Percentiles rank a stretch among this genome's conserved stretches.
These are phyloP conservation scores for Lactuca sativa DNA, from an alignment of 129 eudicot genomes.

Conservation along the genomic window DNA sequence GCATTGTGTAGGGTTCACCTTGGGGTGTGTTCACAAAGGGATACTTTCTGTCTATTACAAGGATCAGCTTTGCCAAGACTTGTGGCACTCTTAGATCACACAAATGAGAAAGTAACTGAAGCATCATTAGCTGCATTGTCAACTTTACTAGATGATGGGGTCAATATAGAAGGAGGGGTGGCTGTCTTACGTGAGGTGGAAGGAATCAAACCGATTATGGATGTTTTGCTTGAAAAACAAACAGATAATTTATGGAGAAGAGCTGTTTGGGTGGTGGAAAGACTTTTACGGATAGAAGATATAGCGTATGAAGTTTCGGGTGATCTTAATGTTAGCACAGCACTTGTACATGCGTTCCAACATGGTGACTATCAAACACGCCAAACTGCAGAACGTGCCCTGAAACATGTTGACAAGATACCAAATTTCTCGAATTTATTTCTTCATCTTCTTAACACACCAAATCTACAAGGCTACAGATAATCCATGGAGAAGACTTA, in stretches of 20 bases:
- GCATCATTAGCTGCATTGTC: conserved; percentile 88
- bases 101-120: conserved; percentile 70
- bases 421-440: conserved; percentile 85
- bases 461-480: no score
- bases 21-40: conserved; percentile 58
- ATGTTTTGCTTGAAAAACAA: conserved; percentile 63
- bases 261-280: conserved; percentile 86
- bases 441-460: not conserved
- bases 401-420: conserved; percentile 78
- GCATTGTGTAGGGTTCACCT: conserved; percentile 74
- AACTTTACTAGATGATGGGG: conserved; percentile 77
- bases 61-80: conserved; percentile 75
- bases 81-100: conserved; percentile 80
- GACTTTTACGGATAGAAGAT: conserved; percentile 66
- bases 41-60: conserved; percentile 75
- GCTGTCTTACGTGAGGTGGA: conserved; percentile 52
- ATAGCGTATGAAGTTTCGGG: conserved; percentile 64
- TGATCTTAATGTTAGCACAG: conserved; percentile 74
- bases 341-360: conserved; percentile 85
- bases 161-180: conserved; percentile 75
- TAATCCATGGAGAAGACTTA: no score
- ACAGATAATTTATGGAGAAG: conserved; percentile 65
- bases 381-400: conserved; percentile 87
- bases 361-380: conserved; percentile 79
- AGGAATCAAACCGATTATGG: conserved; percentile 68